Conservation (phyloP, 1,284 basidiomycete genomes). For the Naganishia sp. region DNA sequence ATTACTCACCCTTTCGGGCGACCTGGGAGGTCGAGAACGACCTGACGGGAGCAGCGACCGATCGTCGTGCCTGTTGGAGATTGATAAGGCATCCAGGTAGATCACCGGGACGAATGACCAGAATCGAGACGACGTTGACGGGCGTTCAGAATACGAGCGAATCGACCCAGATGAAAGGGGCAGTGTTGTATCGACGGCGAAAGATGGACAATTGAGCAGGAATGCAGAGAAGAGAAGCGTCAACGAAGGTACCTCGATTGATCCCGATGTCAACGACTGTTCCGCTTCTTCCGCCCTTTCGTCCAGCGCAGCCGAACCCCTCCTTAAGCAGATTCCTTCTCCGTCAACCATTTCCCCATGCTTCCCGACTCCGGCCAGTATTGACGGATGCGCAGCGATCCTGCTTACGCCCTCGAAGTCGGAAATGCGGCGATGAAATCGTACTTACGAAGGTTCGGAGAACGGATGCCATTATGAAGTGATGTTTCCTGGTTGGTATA, state of each 20-base stretch:
- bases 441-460: conserved; percentile 34
- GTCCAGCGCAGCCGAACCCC: no score
- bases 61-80: conserved; percentile 41
- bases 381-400: no score
- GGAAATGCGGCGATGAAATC: background rate
- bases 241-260: no score
- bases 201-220: no score
- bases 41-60: conserved; percentile 43
- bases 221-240: no score
- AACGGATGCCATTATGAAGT: conserved; percentile 46
- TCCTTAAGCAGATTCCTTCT: no score
- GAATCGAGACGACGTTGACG: background rate
- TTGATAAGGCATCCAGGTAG: background rate
- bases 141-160: background rate
- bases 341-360: no score
- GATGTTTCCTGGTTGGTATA: background rate
- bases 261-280: no score
- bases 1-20: conserved; percentile 66
- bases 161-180: background rate
- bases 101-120: background rate
- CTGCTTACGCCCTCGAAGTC: background rate
- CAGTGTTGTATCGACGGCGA: no score
- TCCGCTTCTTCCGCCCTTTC: no score
- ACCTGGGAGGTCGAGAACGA: conserved; percentile 66
- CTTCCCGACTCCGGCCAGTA: no score